A percentile compares a stretch with the other conserved stretches of the same genome.
Conservation (phyloP, 2,329 filamentous ascomycete genomes). For the Alternaria alternata region DNA sequence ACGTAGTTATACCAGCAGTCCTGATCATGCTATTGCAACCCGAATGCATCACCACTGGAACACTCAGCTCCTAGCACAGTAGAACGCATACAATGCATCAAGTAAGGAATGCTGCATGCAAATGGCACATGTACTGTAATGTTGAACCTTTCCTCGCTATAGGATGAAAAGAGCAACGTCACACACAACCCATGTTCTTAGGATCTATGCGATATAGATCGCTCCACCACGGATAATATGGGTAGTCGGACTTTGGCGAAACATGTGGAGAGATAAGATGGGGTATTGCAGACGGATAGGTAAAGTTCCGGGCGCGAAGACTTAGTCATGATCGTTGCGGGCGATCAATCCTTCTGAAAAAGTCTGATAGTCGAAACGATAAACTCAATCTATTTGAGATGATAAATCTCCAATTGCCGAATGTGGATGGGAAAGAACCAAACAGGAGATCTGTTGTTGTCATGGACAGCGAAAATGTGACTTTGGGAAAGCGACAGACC, state of each 20-base stretch:
- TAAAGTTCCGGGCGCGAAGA: not conserved
- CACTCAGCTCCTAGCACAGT: not conserved
- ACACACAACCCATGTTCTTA: not conserved
- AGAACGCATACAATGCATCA: not conserved
- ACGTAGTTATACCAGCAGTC: not conserved
- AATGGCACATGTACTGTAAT: not conserved
- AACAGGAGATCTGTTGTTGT: not conserved
- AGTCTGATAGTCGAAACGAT: not conserved
- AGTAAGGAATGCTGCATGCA: conserved; percentile 1
- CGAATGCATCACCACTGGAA: not conserved
- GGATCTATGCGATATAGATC: conserved; percentile 13
- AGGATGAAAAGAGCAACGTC: conserved; percentile 6
- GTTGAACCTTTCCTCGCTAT: conserved; percentile 5
- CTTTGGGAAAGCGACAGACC: conserved; percentile 1
- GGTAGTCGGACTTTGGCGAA: not conserved
- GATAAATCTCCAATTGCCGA: not conserved
- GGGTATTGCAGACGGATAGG: not conserved
- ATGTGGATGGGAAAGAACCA: not conserved
- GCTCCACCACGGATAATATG: not conserved
- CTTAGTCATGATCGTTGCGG: conserved; percentile 8
- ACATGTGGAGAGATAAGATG: not conserved
- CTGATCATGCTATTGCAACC: not conserved
- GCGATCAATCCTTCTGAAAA: not conserved
- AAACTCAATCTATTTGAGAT: not conserved
- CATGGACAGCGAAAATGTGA: not conserved